phyloP scores from a whole-genome alignment of 192 early-diverging fungal species.

The Coemansia brasiliensis region DNA sequence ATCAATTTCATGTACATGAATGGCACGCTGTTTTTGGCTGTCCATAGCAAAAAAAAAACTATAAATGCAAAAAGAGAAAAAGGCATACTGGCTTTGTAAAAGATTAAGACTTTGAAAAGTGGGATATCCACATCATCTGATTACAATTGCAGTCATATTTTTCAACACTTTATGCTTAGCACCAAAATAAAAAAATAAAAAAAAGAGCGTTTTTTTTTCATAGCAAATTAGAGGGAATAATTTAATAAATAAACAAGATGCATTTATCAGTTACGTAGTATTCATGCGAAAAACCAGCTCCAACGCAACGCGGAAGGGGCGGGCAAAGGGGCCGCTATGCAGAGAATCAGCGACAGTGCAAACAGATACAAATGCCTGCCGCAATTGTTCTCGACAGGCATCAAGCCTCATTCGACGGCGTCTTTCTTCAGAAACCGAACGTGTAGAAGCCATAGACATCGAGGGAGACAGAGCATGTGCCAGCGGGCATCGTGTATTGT shows the following conservation, averaged over 20 bases:
- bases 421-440: conserved; percentile 6
- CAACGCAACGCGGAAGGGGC: conserved; percentile 59
- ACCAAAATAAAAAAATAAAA: not conserved
- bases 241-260: not conserved
- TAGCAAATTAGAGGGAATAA: not conserved
- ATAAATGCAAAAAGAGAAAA: too few species aligned
- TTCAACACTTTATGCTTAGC: too few species aligned
- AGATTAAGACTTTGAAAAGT: too few species aligned
- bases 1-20: not conserved
- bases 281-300: conserved; percentile 62
- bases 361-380: conserved; percentile 51
- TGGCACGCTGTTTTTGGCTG: not conserved
- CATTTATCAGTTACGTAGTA: conserved; percentile 15
- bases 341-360: conserved; percentile 60
- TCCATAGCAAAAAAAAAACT: too few species aligned
- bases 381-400: conserved; percentile 10
- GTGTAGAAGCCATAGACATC: conserved; percentile 7
- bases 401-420: conserved; percentile 8
- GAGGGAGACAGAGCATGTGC: conserved; percentile 8
- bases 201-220: not conserved
- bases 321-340: conserved; percentile 58
- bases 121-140: not conserved
- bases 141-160: not conserved
- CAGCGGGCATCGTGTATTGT: not conserved
- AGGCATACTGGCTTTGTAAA: too few species aligned